Conservation (phyloP, 805 yeast genomes). For the Diddensiella transvaalensis region DNA sequence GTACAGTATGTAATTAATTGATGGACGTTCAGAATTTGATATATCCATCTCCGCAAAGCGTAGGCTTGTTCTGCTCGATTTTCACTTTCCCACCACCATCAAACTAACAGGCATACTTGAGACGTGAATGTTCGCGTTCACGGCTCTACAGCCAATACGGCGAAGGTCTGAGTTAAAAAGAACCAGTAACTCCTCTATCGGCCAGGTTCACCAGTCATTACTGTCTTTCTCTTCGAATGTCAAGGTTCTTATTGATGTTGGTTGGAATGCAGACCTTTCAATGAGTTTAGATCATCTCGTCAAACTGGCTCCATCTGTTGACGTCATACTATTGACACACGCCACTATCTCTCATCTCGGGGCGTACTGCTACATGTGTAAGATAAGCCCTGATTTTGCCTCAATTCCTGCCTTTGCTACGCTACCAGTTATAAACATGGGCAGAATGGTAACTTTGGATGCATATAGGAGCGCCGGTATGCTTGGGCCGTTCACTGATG, state of each 20-base stretch:
- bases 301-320: slow-evolving; percentile 31
- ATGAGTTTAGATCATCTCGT: slow-evolving; percentile 20
- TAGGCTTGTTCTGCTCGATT: no score
- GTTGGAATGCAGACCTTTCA: slow-evolving; percentile 36
- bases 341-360: slow-evolving; percentile 77
- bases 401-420: slow-evolving; percentile 81
- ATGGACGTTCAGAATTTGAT: no score
- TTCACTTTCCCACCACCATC: not conserved
- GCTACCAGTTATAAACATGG: slow-evolving; percentile 82
- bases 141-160: slow-evolving; percentile 24
- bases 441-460: slow-evolving; percentile 82
- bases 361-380: slow-evolving; percentile 66
- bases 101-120: not conserved
- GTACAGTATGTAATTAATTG: no score
- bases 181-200: not conserved
- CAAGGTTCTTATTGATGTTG: slow-evolving; percentile 36
- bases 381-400: slow-evolving; percentile 51
- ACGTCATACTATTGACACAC: slow-evolving; percentile 78
- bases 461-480: slow-evolving; percentile 68
- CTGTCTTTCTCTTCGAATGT: slow-evolving; percentile 32
- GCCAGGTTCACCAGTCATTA: slow-evolving; percentile 28
- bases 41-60: no score
- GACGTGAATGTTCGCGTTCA: slow-evolving; percentile 35
- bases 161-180: not conserved
- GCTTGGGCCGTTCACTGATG: slow-evolving; percentile 59